Percentiles rank a stretch among this genome's conserved stretches.
These are phyloP conservation scores for Aspergillus kassunensis DNA, from an alignment of 495 filamentous ascomycete species.

Conservation along the genomic window DNA sequence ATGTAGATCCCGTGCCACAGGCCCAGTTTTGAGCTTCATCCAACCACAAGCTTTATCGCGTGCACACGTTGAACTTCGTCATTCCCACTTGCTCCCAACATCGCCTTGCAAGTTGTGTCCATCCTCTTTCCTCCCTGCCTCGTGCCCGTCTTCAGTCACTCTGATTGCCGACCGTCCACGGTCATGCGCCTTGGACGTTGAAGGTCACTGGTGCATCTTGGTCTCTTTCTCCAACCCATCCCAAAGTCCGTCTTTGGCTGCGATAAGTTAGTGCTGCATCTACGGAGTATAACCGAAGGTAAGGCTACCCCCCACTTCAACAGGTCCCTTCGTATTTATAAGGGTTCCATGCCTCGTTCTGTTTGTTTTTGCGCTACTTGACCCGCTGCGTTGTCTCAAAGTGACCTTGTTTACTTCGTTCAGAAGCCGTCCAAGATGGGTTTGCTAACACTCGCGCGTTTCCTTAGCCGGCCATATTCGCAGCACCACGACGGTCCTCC, in stretches of 20 bases:
- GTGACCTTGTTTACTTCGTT: neutral
- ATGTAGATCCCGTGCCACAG: constrained; percentile 13
- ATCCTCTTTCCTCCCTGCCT: constrained; percentile 10
- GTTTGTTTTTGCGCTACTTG: neutral
- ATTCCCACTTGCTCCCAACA: constrained; percentile 17
- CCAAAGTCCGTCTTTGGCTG: neutral
- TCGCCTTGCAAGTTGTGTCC: constrained; percentile 1
- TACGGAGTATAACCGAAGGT: constrained; percentile 1
- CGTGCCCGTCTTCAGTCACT: constrained; percentile 7
- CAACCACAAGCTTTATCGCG: constrained; percentile 15
- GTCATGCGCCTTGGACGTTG: constrained; percentile 19
- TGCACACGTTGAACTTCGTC: constrained; percentile 17
- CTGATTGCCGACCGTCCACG: neutral
- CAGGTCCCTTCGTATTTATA: constrained; percentile 3
- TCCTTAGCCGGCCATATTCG: constrained; percentile 41
- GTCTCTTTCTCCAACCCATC: neutral
- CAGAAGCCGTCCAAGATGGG: constrained; percentile 25
- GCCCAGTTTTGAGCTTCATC: constrained; percentile 2
- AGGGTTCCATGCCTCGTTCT: neutral
- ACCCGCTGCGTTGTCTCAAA: neutral
- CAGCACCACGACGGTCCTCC: constrained; percentile 39
- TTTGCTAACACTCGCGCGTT: constrained; percentile 44
- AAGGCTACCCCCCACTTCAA: constrained; percentile 7
- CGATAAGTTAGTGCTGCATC: constrained; percentile 10
- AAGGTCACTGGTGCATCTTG: constrained; percentile 15